Base-by-base conservation (phyloP, 106 monocot genomes). In the Apostasia shenzhenica region DNA sequence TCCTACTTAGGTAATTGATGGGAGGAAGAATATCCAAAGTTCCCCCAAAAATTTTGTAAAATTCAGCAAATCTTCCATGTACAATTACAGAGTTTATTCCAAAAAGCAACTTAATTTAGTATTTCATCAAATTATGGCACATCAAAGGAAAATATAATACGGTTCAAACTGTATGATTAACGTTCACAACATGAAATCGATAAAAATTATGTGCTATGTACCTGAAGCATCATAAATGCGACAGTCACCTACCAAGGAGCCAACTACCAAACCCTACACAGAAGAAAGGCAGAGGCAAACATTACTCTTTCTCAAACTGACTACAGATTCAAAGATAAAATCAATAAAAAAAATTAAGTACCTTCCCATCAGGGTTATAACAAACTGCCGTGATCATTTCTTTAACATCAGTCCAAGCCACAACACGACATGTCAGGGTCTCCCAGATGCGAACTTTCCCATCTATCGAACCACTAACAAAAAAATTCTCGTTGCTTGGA, bases 401-500 rank as follows among this genome's bases (percentile, higher is more conserved):
- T 61, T 70, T 81, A 13, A 66, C 48, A 62, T 94, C 84, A 62
- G 53, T 75, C 93, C 93, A 94, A 46, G 84, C 66, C 52, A 94
- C 82, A 48, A 94, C 89, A 38, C 61, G 86, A 48, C 78, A 63
- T 50, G 61, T 48, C 6, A 52, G 45, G 61, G 82, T 76, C 41
- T 81, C 78, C 93, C 93, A 94, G 43, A 94, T 78, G 26, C 93
- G 89, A 71, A 94, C 73, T 71, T 86, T 89, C 1, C 93, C 93
- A 75, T 94, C 93, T 67, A 94, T 80, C 7, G 82, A 94, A 7
- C 93, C 89, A 53, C 86, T 94, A 48, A 94, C 69, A 50, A 94
- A 86, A 48, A 78, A 94, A 48, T 73, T 69, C 61, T 90, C 89
- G 49, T 86, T 67, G 0, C 68, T 50, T 5, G 93, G 93, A 69